Base-by-base conservation (phyloP, 108 stramenopile genomes). In the Pseudonitzschia pungens region DNA sequence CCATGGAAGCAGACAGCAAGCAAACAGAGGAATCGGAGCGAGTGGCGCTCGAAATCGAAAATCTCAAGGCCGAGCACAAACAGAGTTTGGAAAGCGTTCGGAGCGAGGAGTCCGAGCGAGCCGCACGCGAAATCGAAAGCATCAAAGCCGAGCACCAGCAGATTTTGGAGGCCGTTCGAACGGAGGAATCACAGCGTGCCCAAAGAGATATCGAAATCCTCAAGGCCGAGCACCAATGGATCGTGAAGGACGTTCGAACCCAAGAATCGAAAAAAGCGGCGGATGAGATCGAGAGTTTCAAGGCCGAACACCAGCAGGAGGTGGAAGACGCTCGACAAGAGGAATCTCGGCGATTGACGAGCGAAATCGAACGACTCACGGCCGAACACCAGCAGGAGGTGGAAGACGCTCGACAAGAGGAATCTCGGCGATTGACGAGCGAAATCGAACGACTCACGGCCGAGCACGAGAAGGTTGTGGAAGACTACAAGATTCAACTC, bases 161-260 rank as follows among this genome's bases (percentile, higher is more conserved):
- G 24, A 53, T 75, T 26, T 54, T 75, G 6, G 74, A 75, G n/a
- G 26, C 32, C 6, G 18, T 75, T 57, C 56, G 74, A 75, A 57
- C 14, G 2, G 45, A 48, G 18, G 45, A 48, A 48, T 48, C 45
- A 2, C 14, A 48, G 45, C 45, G 45, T 36, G 45, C 45, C 2
- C 16, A 14, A 48, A 14, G 45, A 18, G 45, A 11, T 11, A 48
- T 48, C 14, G 54, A 55, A 20, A 26, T 26, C 10, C 54, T 55
- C 54, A 55, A 55, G 26, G 54, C 54, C 54, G 24, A 55, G 22
- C 54, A 55, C 22, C 74, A 75, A 21, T 41, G 54, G 24, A 44
- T 75, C 44, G 65, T 58, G 27, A 65, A 75, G n/a, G 42, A 56
- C 26, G 14, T 75, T 68, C 56, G 66, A 68, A 67, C 14, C 45